Conservation (phyloP, 2,329 filamentous ascomycete genomes). For the Dactylellina cionopaga region DNA sequence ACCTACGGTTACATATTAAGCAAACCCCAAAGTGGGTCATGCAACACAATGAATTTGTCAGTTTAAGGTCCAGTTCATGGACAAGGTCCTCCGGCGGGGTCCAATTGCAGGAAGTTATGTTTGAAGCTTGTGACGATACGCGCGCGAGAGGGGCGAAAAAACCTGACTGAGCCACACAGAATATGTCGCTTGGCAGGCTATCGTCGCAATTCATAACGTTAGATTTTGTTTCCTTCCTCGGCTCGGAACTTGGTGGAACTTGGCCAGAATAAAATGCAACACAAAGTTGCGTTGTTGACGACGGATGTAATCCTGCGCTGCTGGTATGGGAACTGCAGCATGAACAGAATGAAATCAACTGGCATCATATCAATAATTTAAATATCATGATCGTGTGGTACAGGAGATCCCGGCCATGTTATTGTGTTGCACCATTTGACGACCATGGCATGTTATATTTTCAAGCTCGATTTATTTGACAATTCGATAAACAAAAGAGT, state of each 20-base stretch:
- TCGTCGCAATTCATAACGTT: not conserved
- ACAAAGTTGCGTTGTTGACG: not conserved
- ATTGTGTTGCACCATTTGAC: too few relatives aligned
- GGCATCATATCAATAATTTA: too few relatives aligned
- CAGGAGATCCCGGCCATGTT: too few relatives aligned
- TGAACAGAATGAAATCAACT: too few relatives aligned
- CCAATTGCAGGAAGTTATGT: not conserved
- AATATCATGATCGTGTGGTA: too few relatives aligned
- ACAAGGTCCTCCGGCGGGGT: conserved; percentile 9
- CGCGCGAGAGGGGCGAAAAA: conserved; percentile 10
- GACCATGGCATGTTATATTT: too few relatives aligned
- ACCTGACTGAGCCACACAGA: not conserved
- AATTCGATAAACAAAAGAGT: too few relatives aligned
- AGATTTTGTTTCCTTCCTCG: not conserved
- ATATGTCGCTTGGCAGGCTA: not conserved
- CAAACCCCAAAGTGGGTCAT: conserved; percentile 13
- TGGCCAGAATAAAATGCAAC: not conserved
- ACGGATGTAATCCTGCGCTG: too few relatives aligned
- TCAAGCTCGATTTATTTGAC: too few relatives aligned
- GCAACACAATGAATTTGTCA: conserved; percentile 42
- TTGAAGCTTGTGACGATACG: conserved; percentile 10
- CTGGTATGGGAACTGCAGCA: too few relatives aligned
- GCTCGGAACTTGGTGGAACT: not conserved
- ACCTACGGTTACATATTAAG: conserved; percentile 32
- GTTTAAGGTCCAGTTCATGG: conserved; percentile 6